These are phyloP conservation scores for Venturia asperata DNA, from an alignment of 2,329 filamentous ascomycete genomes.

Conservation along the genomic window DNA sequence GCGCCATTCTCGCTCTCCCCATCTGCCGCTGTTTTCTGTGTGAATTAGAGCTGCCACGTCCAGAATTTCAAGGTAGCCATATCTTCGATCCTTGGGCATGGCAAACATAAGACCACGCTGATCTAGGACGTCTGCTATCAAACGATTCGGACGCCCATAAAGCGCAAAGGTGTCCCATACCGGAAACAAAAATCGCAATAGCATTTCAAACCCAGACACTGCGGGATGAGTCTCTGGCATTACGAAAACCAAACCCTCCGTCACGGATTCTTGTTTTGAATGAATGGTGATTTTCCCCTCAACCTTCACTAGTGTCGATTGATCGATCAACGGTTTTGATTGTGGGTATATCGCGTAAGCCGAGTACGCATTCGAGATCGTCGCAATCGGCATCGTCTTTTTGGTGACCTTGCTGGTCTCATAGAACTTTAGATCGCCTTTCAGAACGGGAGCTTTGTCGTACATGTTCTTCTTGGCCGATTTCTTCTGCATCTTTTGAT, in stretches of 20 bases:
- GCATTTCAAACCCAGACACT: constrained; percentile 89
- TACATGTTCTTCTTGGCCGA: constrained; percentile 78
- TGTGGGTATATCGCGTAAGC: constrained; percentile 96
- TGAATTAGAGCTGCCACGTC: constrained; percentile 78
- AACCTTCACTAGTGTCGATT: constrained; percentile 87
- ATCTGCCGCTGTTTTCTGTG: constrained; percentile 65
- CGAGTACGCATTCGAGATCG: constrained; percentile 82
- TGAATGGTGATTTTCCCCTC: constrained; percentile 89
- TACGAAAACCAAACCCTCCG: constrained; percentile 93
- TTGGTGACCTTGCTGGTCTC: constrained; percentile 86
- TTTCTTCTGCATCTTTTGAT: constrained; percentile 73
- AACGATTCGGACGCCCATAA: constrained; percentile 79
- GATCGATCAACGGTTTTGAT: constrained; percentile 85
- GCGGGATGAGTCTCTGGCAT: constrained; percentile 95
- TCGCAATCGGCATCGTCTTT: constrained; percentile 82
- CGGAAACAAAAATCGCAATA: constrained; percentile 86
- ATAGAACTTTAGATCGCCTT: constrained; percentile 91
- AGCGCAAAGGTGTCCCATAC: constrained; percentile 88
- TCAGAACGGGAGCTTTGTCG: constrained; percentile 63
- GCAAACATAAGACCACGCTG: constrained; percentile 93
- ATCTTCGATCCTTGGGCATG: constrained; percentile 80
- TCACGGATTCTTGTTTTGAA: constrained; percentile 64
- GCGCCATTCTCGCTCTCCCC: constrained; percentile 86
- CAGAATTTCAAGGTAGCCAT: constrained; percentile 82
- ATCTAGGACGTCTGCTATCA: constrained; percentile 83